phyloP scores from a whole-genome alignment of 768 basidiomycete genomes.

The Hysterangium stoloniferum region DNA sequence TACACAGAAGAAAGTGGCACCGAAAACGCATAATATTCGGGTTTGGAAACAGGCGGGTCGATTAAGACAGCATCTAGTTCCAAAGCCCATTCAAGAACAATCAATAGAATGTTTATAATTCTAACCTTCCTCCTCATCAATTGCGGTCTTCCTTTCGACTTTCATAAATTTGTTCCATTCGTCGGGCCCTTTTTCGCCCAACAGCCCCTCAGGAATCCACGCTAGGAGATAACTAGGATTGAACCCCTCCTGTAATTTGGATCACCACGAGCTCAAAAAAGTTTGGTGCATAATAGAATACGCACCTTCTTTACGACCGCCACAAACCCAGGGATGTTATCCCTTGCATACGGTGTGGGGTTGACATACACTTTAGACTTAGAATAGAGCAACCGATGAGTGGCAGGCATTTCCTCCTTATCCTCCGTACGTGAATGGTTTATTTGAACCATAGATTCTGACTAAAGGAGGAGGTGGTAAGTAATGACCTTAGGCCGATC shows the following conservation, averaged over 20 bases:
- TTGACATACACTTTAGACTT: constrained; percentile 96
- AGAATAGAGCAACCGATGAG: constrained; percentile 67
- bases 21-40: constrained; percentile 94
- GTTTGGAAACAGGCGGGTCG: constrained; percentile 72
- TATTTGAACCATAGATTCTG: constrained; percentile 71
- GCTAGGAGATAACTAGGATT: constrained; percentile 77
- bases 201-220: constrained; percentile 86
- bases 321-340: constrained; percentile 92
- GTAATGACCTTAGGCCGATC: not conserved
- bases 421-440: constrained; percentile 31
- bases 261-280: constrained; percentile 12
- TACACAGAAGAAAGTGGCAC: constrained; percentile 85
- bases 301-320: constrained; percentile 83
- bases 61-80: constrained; percentile 72
- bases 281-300: constrained; percentile 6
- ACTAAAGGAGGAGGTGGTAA: constrained; percentile 20
- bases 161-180: constrained; percentile 90
- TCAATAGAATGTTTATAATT: constrained; percentile 10
- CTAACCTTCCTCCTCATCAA: constrained; percentile 71
- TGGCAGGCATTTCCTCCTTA: constrained; percentile 46
- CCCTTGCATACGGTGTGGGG: constrained; percentile 83
- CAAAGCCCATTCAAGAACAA: constrained; percentile 5
- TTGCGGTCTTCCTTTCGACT: constrained; percentile 60
- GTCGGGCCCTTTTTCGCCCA: constrained; percentile 71
- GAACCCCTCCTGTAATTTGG: constrained; percentile 48